Base-by-base conservation (phyloP, 768 basidiomycete genomes). In the Psilocybe subaeruginosa region DNA sequence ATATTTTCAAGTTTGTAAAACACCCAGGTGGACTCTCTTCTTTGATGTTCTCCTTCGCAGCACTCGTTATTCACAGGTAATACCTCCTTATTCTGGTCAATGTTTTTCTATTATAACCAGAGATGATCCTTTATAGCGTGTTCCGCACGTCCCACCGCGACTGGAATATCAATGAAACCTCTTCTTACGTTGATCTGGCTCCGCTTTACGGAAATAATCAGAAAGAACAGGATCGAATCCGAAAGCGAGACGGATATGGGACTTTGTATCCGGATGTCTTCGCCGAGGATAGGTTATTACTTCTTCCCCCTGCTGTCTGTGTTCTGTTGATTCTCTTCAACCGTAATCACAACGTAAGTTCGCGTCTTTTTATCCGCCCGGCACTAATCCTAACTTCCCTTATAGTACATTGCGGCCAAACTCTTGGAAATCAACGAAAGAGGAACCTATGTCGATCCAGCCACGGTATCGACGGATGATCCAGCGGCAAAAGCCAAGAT, bases 241-340 rank as follows among this genome's bases (percentile, higher is more conserved):
- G 85, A 23, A 70, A 80, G 51, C 79, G 80, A 54, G 78, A 88
- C 63, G 93, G 93, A 5, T 81, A 82, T 16, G 93, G 93, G 0
- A 71, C 80, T 27, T 77, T 95, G 5, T 75, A 80, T 63, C 89
- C 88, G 1, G 93, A 95, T 59, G 78, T 81, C 0, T 95, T 94
- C 68, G 85, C 91, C 0, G 93, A 95, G 69, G 88, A 93, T 62
- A 79, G 93, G 41, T 75, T 95, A 4, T 76, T 93, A 19, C 78
- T 92, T 7, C 84, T 94, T n/a, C 93, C 93, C 1, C 92, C 92
- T 0, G 87, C 86, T 0, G 85, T 87, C 54, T 86, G 88, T 60
- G 85, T 82, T 3, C 71, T 94, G n/a, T 80, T 95, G 19, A 82
- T 94, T n/a, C 70, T 93, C n/a, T 95, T 94, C 81, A 92, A 81